A percentile compares a stretch with the other conserved stretches of the same genome.
phyloP scores from a whole-genome alignment of 371 early-diverging fungal species.

The Nematocida homosporus region DNA sequence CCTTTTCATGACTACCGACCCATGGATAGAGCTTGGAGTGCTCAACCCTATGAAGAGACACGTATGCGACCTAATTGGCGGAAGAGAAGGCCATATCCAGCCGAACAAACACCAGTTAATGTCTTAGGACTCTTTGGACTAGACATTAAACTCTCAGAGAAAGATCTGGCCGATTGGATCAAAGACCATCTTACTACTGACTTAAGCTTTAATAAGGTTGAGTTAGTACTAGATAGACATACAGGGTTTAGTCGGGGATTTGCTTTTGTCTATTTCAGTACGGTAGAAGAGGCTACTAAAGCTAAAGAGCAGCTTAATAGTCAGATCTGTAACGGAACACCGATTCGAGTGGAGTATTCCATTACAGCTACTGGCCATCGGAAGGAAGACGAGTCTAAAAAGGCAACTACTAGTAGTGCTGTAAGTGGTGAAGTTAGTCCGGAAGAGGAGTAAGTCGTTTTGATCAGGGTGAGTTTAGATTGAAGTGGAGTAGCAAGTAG shows the following conservation, averaged over 20 bases:
- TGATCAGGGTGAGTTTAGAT: neutral
- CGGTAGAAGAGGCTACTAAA: conserved; percentile 60
- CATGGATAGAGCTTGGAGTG: neutral
- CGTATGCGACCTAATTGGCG: neutral
- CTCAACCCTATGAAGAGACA: neutral
- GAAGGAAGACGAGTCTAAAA: conserved; percentile 17
- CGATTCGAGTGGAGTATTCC: conserved; percentile 62
- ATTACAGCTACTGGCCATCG: conserved; percentile 37
- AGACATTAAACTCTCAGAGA: conserved; percentile 44
- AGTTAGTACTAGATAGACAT: conserved; percentile 57
- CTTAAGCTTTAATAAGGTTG: conserved; percentile 45
- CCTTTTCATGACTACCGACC: neutral
- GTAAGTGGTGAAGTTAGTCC: no score
- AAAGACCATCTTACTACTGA: conserved; percentile 47
- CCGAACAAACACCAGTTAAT: conserved; percentile 52
- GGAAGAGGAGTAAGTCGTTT: neutral
- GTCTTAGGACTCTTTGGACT: conserved; percentile 65
- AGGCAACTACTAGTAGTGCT: no score
- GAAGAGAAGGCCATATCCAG: neutral
- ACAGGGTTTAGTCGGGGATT: conserved; percentile 59
- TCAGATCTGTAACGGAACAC: conserved; percentile 55
- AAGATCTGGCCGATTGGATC: conserved; percentile 62
- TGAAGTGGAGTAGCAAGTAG: neutral
- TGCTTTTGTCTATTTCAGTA: conserved; percentile 65
- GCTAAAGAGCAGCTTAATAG: conserved; percentile 59